A percentile compares a stretch with the other conserved stretches of the same genome.
Conservation (phyloP, 139 green algal species). For the Chlorella vulgaris region DNA sequence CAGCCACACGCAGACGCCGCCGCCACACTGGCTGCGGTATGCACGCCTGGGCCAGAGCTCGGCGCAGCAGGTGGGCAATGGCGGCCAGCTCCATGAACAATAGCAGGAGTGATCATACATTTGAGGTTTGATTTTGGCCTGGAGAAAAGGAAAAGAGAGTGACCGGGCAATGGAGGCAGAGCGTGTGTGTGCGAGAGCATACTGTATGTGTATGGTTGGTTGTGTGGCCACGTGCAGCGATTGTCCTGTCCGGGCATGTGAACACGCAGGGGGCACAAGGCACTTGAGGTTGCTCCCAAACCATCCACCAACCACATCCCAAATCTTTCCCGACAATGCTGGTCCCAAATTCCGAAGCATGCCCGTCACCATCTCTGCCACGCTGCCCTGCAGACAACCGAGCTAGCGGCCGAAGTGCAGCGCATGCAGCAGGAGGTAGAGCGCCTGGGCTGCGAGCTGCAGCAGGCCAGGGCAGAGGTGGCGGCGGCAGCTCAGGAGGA, state of each 20-base stretch:
- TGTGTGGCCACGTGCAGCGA: too few species aligned
- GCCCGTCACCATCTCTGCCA: too few species aligned
- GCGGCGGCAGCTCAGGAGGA: neutral
- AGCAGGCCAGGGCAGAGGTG: neutral
- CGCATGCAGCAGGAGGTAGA: neutral
- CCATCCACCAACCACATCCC: too few species aligned
- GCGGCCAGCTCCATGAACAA: neutral
- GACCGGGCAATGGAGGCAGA: too few species aligned
- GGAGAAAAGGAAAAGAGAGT: too few species aligned
- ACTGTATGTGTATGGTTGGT: too few species aligned
- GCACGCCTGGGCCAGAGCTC: conserved; percentile 4
- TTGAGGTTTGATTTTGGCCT: too few species aligned
- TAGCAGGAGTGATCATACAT: neutral
- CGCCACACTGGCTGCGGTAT: neutral
- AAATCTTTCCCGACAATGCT: neutral
- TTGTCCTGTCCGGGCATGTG: too few species aligned
- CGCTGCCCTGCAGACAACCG: neutral
- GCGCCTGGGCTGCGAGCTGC: neutral
- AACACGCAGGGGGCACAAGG: too few species aligned
- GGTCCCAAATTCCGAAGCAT: neutral
- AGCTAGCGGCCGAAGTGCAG: conserved; percentile 21
- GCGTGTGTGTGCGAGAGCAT: too few species aligned
- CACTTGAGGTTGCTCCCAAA: too few species aligned
- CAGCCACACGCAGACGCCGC: neutral
- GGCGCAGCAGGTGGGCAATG: conserved; percentile 9